phyloP scores from a whole-genome alignment of 495 filamentous ascomycete genomes.

The Parmelia sp. region DNA sequence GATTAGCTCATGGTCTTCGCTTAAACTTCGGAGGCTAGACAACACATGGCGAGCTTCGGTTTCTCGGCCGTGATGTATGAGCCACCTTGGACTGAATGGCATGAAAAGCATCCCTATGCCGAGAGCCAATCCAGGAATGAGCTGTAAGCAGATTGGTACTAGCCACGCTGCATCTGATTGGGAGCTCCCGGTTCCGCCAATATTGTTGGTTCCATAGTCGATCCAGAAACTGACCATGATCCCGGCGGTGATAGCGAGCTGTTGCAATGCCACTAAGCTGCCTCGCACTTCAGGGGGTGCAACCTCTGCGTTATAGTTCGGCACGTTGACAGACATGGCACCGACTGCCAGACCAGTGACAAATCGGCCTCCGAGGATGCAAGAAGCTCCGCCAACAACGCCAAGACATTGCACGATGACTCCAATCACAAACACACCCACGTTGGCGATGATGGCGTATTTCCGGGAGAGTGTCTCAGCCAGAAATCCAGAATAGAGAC shows the following conservation, averaged over 20 bases:
- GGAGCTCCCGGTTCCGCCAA: slow-evolving; percentile 55
- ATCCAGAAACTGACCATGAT: slow-evolving; percentile 86
- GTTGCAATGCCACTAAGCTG: slow-evolving; percentile 69
- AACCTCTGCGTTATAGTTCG: slow-evolving; percentile 64
- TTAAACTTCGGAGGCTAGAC: slow-evolving; percentile 56
- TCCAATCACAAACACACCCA: slow-evolving; percentile 67
- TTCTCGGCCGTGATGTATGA: slow-evolving; percentile 42
- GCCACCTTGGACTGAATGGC: slow-evolving; percentile 55
- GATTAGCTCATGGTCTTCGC: slow-evolving; percentile 56
- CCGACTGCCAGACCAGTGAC: slow-evolving; percentile 59
- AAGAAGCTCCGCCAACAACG: slow-evolving; percentile 44
- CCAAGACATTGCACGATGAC: slow-evolving; percentile 68
- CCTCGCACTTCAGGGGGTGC: slow-evolving; percentile 58
- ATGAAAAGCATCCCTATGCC: slow-evolving; percentile 44
- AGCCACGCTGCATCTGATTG: slow-evolving; percentile 70
- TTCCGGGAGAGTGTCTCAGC: slow-evolving; percentile 70
- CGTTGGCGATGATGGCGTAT: slow-evolving; percentile 64
- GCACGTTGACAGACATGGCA: slow-evolving; percentile 46
- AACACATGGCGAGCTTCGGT: slow-evolving; percentile 52
- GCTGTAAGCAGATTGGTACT: slow-evolving; percentile 54
- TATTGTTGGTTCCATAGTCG: slow-evolving; percentile 64
- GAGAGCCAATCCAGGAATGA: slow-evolving; percentile 48
- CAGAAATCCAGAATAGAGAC: slow-evolving; percentile 67
- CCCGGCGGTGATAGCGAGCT: slow-evolving; percentile 75
- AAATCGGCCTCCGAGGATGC: slow-evolving; percentile 67